Base-by-base conservation (phyloP, 768 basidiomycete genomes). In the Trametes meyenii region DNA sequence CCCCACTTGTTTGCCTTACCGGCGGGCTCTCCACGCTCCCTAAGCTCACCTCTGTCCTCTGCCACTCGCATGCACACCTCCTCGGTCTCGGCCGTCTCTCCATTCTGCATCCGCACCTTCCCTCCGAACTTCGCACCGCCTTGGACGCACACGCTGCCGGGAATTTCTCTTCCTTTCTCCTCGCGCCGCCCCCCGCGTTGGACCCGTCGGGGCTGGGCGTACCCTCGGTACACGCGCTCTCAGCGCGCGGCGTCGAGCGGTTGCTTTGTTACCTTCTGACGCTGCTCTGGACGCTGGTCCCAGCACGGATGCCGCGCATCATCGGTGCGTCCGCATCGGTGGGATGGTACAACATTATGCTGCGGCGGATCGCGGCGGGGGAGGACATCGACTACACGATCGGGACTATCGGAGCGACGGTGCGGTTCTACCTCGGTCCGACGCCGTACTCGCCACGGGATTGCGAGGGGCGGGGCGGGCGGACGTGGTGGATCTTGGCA, bases 71-170 rank as follows among this genome's bases (percentile, higher is more conserved):
- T 60, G 83, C 92, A 0, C 81, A 96, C 71, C 77, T 95, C 23
- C 77, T 94, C 35, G 94, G 94, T 0, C 77, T 96, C 17, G 94
- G 86, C 6, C 79, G 94, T 57, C 78, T 79, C 14, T 81, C 92
- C 0, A 73, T 91, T 19, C 71, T 85, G 8, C 79, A 78, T 59
- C 92, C 94, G 0, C 74, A 84, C 14, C 65, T 70, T 5, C 70
- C 70, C 12, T 38, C 43, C 5, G 33, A 58, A 8, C 62, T 71
- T 1, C 23, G 49, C 5, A 21, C 23, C 26, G 45, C 60, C 1
- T 21, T 61, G 24, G 13, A 42, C 17, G 40, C 29, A 11, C 57
- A 49, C 23, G 24, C 43, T n/a, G 40, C 42, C 24, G 48, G 55
- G 24, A 12, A 24, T 19, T 4, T 23, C 3, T 45, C 58, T 33